Conservation (phyloP, 495 filamentous ascomycete genomes). For the Penicillium bialowiezense region DNA sequence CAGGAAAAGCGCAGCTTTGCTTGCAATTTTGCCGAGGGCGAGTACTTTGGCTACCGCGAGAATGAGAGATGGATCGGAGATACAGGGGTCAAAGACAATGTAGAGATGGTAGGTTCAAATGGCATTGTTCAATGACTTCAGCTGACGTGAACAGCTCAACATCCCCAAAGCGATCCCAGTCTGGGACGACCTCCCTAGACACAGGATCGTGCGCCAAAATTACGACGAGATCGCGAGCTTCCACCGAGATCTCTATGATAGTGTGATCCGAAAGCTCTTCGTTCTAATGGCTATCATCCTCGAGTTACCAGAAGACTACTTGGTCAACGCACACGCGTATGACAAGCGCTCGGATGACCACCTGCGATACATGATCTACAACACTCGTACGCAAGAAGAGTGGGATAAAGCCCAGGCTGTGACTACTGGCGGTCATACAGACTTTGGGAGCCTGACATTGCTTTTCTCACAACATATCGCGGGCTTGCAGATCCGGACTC, state of each 20-base stretch:
- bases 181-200: conserved; percentile 31
- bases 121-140: neutral
- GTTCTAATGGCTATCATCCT: conserved; percentile 46
- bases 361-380: conserved; percentile 57
- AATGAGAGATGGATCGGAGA: conserved; percentile 44
- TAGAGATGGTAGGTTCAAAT: conserved; percentile 35
- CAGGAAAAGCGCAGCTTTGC: conserved; percentile 34
- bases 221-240: conserved; percentile 24
- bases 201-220: conserved; percentile 22
- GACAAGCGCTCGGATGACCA: conserved; percentile 45
- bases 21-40: conserved; percentile 42
- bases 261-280: conserved; percentile 24
- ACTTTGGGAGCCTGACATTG: conserved; percentile 53
- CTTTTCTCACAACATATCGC: conserved; percentile 54
- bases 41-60: conserved; percentile 46
- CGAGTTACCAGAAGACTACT: conserved; percentile 52
- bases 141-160: conserved; percentile 33
- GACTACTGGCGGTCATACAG: conserved; percentile 50
- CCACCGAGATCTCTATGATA: conserved; percentile 19
- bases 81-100: conserved; percentile 43
- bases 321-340: conserved; percentile 47
- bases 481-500: conserved; percentile 48
- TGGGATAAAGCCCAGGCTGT: conserved; percentile 39
- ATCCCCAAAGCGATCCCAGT: conserved; percentile 47
- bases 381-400: conserved; percentile 44